Evolutionary conservation across 2,329 filamentous ascomycete genomes (phyloP), one percentile per base, ranked within the genome.

Genomic region (Xylogone sp.): DNA sequence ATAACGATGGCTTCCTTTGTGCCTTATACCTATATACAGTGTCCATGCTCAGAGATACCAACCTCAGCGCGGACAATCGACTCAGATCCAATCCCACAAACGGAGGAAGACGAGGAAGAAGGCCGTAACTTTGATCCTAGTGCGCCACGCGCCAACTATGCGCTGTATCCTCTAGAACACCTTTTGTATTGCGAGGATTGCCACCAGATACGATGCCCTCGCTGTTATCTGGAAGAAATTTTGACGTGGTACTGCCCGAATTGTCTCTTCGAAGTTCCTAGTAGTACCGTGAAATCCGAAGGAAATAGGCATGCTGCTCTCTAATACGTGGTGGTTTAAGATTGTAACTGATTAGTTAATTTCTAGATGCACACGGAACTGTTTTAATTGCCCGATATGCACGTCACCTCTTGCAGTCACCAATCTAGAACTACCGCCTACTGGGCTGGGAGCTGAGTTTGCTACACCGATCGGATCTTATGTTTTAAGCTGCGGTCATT

Each of bases 181-280:
- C 81, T 99, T 21, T 80, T 97, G 42, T 99, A 96, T 74, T 99
- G 94, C 75, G 93, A 96, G 67, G 94, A 97, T 68, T 99, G 94
- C 69, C 90, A 96, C 67, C 88, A 96, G 70, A 96, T 97, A 56
- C 88, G 94, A 60, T 99, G 94, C 67, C 89, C 90, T 5, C 80
- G 91, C 72, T 99, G 94, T 65, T 88, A 95, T 49, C 82, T 86
- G 45, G 94, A 99, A 67, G 94, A 99, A 72, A 91, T 96, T 50
- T 85, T 96, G 45, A 94, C 90, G 49, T 97, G 91, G 78, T 99
- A 90, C 71, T 99, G 94, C 64, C 94, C 94, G 4, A 93, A 84
- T 67, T 99, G 94, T 68, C 73, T 99, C 52, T 97, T 99, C 64
- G 94, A 99, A 70, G 93, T 96, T 27, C 91, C 93, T 4, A 96